phyloP scores from a whole-genome alignment of 75 land plant species.

The Picea glauca region DNA sequence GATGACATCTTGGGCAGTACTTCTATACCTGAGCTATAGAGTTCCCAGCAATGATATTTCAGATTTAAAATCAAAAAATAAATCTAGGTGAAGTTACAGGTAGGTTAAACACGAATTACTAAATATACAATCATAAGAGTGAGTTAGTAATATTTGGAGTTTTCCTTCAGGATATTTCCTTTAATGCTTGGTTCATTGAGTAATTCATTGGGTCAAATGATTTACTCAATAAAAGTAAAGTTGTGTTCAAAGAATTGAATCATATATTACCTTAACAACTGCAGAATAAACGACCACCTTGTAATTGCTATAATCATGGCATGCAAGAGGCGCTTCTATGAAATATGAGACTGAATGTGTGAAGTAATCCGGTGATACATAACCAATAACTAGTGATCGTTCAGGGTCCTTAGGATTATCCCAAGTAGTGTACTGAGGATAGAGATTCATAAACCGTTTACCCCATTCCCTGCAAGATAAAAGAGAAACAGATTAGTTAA shows the following conservation, averaged over 20 bases:
- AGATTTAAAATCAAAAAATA: background rate
- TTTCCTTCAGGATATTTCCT: background rate
- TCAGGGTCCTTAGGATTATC: slow-evolving; percentile 84
- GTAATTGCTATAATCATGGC: slow-evolving; percentile 93
- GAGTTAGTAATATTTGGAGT: background rate
- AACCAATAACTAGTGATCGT: slow-evolving; percentile 85
- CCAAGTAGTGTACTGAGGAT: slow-evolving; percentile 77
- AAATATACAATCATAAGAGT: background rate
- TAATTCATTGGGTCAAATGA: background rate
- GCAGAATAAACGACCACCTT: slow-evolving; percentile 93
- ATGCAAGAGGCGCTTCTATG: slow-evolving; percentile 88
- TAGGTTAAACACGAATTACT: background rate
- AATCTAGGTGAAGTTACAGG: no score
- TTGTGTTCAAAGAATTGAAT: background rate
- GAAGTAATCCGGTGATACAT: slow-evolving; percentile 97
- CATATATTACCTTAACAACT: slow-evolving; percentile 86
- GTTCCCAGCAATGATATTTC: background rate
- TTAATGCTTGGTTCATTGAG: background rate
- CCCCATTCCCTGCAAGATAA: slow-evolving; percentile 86
- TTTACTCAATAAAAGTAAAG: background rate
- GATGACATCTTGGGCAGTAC: background rate
- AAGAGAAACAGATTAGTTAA: background rate
- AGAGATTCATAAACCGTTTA: slow-evolving; percentile 72
- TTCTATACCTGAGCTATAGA: background rate
- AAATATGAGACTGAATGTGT: slow-evolving; percentile 99